Percentiles rank a stretch among this genome's conserved stretches.
phyloP scores from a whole-genome alignment of 345 rosid species.

The Brassica nigra region DNA sequence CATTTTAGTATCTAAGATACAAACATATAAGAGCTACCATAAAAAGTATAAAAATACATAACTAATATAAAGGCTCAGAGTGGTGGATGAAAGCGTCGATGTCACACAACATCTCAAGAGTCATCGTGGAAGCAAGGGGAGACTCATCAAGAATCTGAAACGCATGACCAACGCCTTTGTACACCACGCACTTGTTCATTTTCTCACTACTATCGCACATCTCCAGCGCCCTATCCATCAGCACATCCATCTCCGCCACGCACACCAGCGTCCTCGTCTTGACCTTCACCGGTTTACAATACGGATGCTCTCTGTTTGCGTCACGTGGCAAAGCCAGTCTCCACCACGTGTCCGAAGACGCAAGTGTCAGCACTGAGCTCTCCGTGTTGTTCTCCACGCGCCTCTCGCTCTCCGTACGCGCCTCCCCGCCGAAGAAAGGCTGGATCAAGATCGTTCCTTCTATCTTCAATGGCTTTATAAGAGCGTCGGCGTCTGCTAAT shows the following conservation, averaged over 20 bases:
- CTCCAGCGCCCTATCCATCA: slow-evolving; percentile 68
- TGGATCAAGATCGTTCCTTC: slow-evolving; percentile 62
- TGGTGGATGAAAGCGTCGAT: slow-evolving; percentile 50
- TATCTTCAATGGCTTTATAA: slow-evolving; percentile 39
- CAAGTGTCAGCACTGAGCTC: slow-evolving; percentile 54
- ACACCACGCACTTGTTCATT: slow-evolving; percentile 51
- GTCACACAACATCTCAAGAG: slow-evolving; percentile 59
- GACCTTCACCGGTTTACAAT: slow-evolving; percentile 57
- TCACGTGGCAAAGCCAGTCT: slow-evolving; percentile 65
- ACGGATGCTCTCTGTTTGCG: slow-evolving; percentile 68
- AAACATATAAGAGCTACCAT: slow-evolving; percentile 10
- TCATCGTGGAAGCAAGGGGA: slow-evolving; percentile 48
- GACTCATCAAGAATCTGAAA: slow-evolving; percentile 73
- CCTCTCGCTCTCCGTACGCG: slow-evolving; percentile 57
- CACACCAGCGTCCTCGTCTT: slow-evolving; percentile 53
- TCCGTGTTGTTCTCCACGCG: slow-evolving; percentile 43
- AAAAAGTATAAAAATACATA: background rate
- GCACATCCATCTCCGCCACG: slow-evolving; percentile 67
- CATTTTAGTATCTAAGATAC: background rate
- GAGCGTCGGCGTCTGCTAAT: background rate
- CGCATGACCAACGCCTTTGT: slow-evolving; percentile 81
- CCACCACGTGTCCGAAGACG: slow-evolving; percentile 76
- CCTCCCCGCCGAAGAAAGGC: slow-evolving; percentile 67
- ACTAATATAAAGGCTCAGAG: slow-evolving; percentile 3
- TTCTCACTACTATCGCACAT: slow-evolving; percentile 45